A percentile compares a stretch with the other conserved stretches of the same genome.
phyloP scores from a whole-genome alignment of 2,329 filamentous ascomycete species.

The Diplodia seriata region DNA sequence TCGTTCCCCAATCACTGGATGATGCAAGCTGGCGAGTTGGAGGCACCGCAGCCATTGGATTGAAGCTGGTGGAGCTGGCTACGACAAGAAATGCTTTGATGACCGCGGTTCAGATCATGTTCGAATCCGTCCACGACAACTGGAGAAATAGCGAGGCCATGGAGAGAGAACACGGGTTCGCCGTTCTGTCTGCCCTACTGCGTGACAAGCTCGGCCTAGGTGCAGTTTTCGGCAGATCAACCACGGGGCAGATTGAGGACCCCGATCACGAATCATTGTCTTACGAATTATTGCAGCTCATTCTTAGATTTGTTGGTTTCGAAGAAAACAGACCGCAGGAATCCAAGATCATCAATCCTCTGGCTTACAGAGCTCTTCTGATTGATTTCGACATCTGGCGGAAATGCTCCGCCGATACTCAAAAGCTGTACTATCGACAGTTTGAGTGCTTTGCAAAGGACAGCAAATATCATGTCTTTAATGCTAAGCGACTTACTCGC shows the following conservation, averaged over 20 bases:
- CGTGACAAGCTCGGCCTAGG: slow-evolving; percentile 76
- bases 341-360: slow-evolving; percentile 92
- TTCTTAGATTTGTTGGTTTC: slow-evolving; percentile 89
- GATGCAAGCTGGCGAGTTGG: slow-evolving; percentile 91
- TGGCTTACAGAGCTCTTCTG: slow-evolving; percentile 89
- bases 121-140: slow-evolving; percentile 84
- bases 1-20: slow-evolving; percentile 83
- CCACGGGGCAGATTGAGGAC: slow-evolving; percentile 23
- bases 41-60: slow-evolving; percentile 84
- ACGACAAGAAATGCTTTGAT: slow-evolving; percentile 73
- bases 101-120: slow-evolving; percentile 80
- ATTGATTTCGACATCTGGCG: slow-evolving; percentile 96
- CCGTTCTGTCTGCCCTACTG: slow-evolving; percentile 81
- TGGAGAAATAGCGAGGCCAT: slow-evolving; percentile 99
- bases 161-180: slow-evolving; percentile 94
- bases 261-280: slow-evolving; percentile 59
- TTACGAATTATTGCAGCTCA: slow-evolving; percentile 71
- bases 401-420: slow-evolving; percentile 74
- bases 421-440: slow-evolving; percentile 91
- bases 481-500: slow-evolving; percentile 80
- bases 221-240: slow-evolving; percentile 37
- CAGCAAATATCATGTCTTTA: slow-evolving; percentile 92
- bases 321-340: slow-evolving; percentile 78
- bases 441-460: slow-evolving; percentile 87
- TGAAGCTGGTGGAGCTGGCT: slow-evolving; percentile 84